Base-by-base conservation (phyloP, 306 rosid genomes). In the Rubus parviflorus region DNA sequence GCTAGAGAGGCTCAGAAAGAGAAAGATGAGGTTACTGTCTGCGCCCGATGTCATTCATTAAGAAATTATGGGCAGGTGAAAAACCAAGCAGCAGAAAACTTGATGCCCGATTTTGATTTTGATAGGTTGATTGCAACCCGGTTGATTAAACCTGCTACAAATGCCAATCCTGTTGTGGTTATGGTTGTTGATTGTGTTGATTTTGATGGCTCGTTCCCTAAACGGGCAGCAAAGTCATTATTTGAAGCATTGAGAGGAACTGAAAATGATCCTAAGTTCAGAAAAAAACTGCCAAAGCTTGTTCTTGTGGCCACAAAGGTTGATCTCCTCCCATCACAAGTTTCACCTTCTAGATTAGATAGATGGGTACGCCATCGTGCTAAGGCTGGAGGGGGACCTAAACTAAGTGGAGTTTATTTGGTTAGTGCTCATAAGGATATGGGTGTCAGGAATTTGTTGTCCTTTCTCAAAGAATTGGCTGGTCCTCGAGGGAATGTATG, bases 401-500 rank as follows among this genome's bases (percentile, higher is more conserved):
- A 92, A 81, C 81, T 92, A 46, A 86, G 87, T 9, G 97, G 92
- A 25, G 93, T 94, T 53, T 90, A 90, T 87, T 8, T 92, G 87
- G 98, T 94, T 37, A 92, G 98, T 79, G 70, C 97, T 46, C 87
- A 78, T 15, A 92, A 92, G 85, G 98, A 94, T 84, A 68, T 94
- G 66, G 96, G 97, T 4, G 73, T 94, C 68, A 90, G 80, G 82
- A 94, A 92, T 85, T 62, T 94, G 84, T 82, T 92, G 79, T 89
- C 97, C 48, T 94, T 86, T 74, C 54, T 94, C 46, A 94, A 92
- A 82, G 79, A 82, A 69, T 87, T 89, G 84, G 90, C 95, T 63
- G 98, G 98, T 75, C 98, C 98, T 70, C 96, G 98, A 7, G 98
- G 97, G 62, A 92, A 89, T 82, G 97, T 94, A 80, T 94, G 98